These are phyloP conservation scores for Salix purpurea DNA, from an alignment of 345 rosid genomes.

Conservation along the genomic window DNA sequence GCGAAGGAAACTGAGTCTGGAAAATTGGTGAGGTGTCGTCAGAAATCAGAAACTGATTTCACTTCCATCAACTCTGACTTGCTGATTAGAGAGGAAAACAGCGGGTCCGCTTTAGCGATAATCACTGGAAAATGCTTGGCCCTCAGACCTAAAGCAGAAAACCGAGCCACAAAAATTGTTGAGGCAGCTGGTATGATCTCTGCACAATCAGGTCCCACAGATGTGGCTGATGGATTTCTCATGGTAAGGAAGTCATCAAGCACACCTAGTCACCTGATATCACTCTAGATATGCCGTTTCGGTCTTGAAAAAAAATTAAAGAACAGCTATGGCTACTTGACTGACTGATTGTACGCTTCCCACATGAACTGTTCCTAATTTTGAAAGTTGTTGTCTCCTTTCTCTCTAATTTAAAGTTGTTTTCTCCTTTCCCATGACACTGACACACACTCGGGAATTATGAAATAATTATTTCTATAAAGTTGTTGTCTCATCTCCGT, in stretches of 20 bases:
- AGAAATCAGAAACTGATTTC: constrained; percentile 57
- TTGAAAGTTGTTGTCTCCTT: too few species aligned
- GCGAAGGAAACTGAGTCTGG: constrained; percentile 30
- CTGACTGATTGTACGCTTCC: too few species aligned
- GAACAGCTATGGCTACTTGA: too few species aligned
- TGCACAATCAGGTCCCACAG: constrained; percentile 17
- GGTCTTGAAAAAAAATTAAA: too few species aligned
- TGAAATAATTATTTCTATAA: too few species aligned
- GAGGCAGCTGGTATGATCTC: constrained; percentile 24
- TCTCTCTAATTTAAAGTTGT: too few species aligned
- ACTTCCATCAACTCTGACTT: neutral
- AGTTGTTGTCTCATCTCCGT: too few species aligned
- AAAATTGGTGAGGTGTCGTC: constrained; percentile 54
- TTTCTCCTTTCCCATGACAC: too few species aligned
- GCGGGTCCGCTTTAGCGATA: constrained; percentile 1
- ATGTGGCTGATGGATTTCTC: neutral
- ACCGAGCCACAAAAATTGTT: neutral
- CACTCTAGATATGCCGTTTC: too few species aligned
- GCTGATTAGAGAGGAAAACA: constrained; percentile 19
- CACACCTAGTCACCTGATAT: constrained; percentile 7
- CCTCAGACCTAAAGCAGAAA: constrained; percentile 19
- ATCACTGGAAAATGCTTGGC: constrained; percentile 26
- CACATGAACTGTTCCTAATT: too few species aligned
- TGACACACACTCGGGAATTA: too few species aligned
- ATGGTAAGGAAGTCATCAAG: constrained; percentile 25